Base-by-base conservation (phyloP, 2,329 filamentous ascomycete genomes). In the Cercospora citrullina region DNA sequence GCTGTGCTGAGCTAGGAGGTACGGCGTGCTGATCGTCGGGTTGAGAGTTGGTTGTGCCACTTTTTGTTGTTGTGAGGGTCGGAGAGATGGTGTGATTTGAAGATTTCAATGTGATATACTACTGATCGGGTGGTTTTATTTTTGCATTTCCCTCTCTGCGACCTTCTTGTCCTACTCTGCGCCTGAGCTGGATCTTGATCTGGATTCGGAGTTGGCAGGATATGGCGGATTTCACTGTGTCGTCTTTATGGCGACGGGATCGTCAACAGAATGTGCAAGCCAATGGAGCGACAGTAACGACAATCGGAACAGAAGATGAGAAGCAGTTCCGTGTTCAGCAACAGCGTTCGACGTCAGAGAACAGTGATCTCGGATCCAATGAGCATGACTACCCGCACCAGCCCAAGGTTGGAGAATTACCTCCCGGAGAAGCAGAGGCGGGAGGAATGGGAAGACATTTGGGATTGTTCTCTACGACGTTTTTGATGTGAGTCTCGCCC, bases 381-480 rank as follows among this genome's bases (percentile, higher is more conserved):
- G 53, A 33, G 26, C 26, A n/a, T 2, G 28, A 31, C 2, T 58
- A 58, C 21, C 7, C 31, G 8, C 26, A n/a, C 7, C 53, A 68
- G 12, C 66, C 66, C 4, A 21, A 23, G 26, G 55, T 68, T 18
- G 66, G 66, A 12, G 66, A 62, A 26, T 48, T 68, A 9, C 7
- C 12, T 4, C 62, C 66, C 48, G 66, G 57, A 14, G 66, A 68
- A 48, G 62, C 62, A 62, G 66, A 68, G 39, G 60, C 63, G 31
- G 67, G 63, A 16, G 68, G 68, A 3, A 36, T 71, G 26, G 69
- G 69, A 14, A 57, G 69, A 33, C 69, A 71, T 65, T 45, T 71
- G 14, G 69, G 69, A 31, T 48, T 71, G 3, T 71, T 67, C 60
- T 69, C 67, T 5, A 71, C 69, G 31, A 69, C 67, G 14, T 66